These are phyloP conservation scores for Claviceps cyperi DNA, from an alignment of 2,329 filamentous ascomycete species.

Conservation along the genomic window DNA sequence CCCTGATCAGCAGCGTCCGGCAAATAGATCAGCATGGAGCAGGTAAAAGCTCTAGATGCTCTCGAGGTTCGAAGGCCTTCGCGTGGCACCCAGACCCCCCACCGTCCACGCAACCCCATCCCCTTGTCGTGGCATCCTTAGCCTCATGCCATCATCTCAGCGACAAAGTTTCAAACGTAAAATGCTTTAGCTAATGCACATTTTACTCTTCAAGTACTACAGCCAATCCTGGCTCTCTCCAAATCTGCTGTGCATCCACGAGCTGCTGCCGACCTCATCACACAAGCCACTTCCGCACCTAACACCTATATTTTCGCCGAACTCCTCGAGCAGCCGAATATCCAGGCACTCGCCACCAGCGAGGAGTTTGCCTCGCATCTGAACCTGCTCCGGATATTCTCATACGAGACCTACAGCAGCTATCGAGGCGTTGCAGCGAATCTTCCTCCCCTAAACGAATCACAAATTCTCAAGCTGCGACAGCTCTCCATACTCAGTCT, in stretches of 20 bases:
- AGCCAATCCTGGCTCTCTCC: conserved; percentile 83
- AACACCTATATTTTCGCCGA: conserved; percentile 91
- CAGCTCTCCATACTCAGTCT: conserved; percentile 81
- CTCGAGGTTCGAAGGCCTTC: conserved; percentile 34
- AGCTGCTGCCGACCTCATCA: conserved; percentile 73
- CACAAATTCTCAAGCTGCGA: conserved; percentile 72
- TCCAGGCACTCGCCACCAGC: conserved; percentile 53
- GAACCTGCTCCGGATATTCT: conserved; percentile 72
- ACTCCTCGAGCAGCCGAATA: conserved; percentile 66
- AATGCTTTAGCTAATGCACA: neutral
- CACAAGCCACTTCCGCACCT: conserved; percentile 73
- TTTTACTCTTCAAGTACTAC: conserved; percentile 12
- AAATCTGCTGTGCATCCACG: conserved; percentile 74
- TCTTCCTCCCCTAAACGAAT: conserved; percentile 57
- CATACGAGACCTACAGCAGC: conserved; percentile 74
- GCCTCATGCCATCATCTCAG: neutral
- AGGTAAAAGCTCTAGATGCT: conserved; percentile 51
- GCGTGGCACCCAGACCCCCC: neutral
- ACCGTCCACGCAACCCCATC: neutral
- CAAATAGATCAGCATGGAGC: conserved; percentile 46
- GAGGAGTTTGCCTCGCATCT: conserved; percentile 50
- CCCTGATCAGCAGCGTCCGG: conserved; percentile 4
- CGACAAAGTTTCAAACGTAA: neutral
- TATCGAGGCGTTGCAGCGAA: conserved; percentile 35
- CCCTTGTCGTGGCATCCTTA: neutral